Base-by-base conservation (phyloP, 1,284 basidiomycete species). In the Sparassis latifolia region DNA sequence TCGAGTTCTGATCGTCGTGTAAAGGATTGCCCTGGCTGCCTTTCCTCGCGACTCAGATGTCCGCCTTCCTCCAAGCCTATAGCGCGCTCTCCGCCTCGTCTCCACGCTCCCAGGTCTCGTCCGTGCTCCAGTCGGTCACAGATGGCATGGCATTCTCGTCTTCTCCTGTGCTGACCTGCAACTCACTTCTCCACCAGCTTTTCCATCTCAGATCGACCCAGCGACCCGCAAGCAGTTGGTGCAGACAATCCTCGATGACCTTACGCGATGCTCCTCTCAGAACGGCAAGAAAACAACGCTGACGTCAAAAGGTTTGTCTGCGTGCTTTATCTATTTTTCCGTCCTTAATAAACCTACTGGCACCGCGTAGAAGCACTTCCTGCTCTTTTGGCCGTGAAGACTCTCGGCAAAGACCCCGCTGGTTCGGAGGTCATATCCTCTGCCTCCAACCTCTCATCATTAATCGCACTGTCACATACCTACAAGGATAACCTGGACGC, bases 361-460 rank as follows among this genome's bases (percentile, higher is more conserved):
- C 20, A 20, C 20, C 20, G 20, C 52, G 80, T 42, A 71, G 88
- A 89, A 63, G 75, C 78, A 35, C 69, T 77, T 1, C 74, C 70
- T 31, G 89, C 87, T 12, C 70, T 94, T 2, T 70, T 80, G 35
- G 82, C 87, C 0, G 64, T 93, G 54, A 93, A 94, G 68, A 80
- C 77, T 2, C 74, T 94, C 2, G 88, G 86, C 27, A 83, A 86
- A 59, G 78, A 84, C 51, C 81, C 80, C 0, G 70, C 79, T 4
- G 88, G 86, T 10, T 90, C 91, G 6, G 69, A 75, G 49, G 70
- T 82, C 42, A 74, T 94, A 29, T 76, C 81, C 7, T 72, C 69
- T 2, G 57, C 76, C 3, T 58, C 69, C 12, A 84, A 80, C 60
- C 70, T 86, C 49, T 76, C 73, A 4, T 67, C 70, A 28, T 68